These are phyloP conservation scores for Aspergillus sp. DNA, from an alignment of 2,329 filamentous ascomycete species.

Conservation along the genomic window DNA sequence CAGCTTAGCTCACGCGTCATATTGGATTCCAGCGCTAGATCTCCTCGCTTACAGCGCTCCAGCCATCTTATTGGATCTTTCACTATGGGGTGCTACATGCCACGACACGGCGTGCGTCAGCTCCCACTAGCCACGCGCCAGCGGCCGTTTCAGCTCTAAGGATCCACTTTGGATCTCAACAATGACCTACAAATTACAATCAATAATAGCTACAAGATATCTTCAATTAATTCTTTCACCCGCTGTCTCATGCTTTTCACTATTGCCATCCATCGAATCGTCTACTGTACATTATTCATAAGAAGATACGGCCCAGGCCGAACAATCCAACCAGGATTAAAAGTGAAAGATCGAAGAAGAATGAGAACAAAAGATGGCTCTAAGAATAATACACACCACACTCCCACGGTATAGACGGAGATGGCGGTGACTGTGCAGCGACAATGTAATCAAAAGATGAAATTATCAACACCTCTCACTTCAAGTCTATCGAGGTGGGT, in stretches of 20 bases:
- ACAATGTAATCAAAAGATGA: not conserved
- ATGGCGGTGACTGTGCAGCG: not conserved
- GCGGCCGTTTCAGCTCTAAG: no score
- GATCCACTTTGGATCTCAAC: not conserved
- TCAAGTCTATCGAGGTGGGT: slow-evolving; percentile 28
- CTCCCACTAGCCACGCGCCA: no score
- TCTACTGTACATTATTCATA: slow-evolving; percentile 24
- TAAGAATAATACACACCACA: not conserved
- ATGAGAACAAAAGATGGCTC: not conserved
- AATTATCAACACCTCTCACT: slow-evolving; percentile 7
- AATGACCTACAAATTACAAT: not conserved
- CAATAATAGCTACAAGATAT: not conserved
- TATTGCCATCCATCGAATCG: slow-evolving; percentile 18
- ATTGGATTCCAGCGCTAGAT: no score
- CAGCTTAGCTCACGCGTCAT: no score
- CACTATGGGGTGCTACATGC: no score
- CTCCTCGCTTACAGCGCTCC: no score
- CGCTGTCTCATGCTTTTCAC: not conserved
- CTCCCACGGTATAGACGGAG: not conserved
- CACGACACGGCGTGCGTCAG: no score
- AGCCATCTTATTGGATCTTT: no score
- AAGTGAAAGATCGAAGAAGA: not conserved
- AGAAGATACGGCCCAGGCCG: not conserved
- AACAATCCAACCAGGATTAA: not conserved
- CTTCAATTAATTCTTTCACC: not conserved